These are phyloP conservation scores for Apodospora peruviana DNA, from an alignment of 495 filamentous ascomycete genomes.

Conservation along the genomic window DNA sequence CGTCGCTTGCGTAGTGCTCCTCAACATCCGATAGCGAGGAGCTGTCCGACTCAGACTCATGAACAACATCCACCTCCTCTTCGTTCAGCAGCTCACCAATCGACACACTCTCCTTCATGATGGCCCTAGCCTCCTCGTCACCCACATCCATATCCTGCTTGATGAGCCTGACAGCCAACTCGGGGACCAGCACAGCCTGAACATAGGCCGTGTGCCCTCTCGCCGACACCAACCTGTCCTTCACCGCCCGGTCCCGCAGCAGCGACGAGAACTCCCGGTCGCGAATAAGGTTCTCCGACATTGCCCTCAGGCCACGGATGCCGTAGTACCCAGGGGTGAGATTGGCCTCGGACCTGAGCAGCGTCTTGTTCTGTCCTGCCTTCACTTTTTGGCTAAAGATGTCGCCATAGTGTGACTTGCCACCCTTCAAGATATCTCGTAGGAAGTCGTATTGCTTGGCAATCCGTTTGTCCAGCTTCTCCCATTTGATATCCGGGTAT, in stretches of 20 bases:
- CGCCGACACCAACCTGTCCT: conserved; percentile 63
- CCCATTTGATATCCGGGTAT: conserved; percentile 81
- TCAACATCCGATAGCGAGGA: no score
- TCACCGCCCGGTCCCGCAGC: conserved; percentile 56
- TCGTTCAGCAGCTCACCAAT: conserved; percentile 74
- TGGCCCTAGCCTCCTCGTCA: conserved; percentile 57
- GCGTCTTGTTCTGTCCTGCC: conserved; percentile 54
- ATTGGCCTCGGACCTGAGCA: conserved; percentile 49
- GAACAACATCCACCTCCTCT: conserved; percentile 56
- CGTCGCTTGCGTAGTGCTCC: no score
- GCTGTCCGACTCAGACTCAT: conserved; percentile 41
- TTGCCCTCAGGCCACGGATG: conserved; percentile 60
- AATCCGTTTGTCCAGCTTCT: conserved; percentile 57
- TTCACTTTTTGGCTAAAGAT: conserved; percentile 53
- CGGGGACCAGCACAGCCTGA: conserved; percentile 81
- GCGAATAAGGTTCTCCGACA: conserved; percentile 58
- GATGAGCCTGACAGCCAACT: conserved; percentile 70
- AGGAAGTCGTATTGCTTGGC: conserved; percentile 49
- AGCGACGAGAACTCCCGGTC: conserved; percentile 55
- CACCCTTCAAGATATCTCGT: conserved; percentile 52
- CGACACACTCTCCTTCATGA: conserved; percentile 69
- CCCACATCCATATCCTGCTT: conserved; percentile 77
- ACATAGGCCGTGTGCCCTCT: conserved; percentile 71
- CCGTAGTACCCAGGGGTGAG: conserved; percentile 80
- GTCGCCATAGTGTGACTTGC: conserved; percentile 57